Evolutionary conservation across 1,284 basidiomycete genomes (phyloP).

Genomic region (Cryptococcus jaspeensis): DNA sequence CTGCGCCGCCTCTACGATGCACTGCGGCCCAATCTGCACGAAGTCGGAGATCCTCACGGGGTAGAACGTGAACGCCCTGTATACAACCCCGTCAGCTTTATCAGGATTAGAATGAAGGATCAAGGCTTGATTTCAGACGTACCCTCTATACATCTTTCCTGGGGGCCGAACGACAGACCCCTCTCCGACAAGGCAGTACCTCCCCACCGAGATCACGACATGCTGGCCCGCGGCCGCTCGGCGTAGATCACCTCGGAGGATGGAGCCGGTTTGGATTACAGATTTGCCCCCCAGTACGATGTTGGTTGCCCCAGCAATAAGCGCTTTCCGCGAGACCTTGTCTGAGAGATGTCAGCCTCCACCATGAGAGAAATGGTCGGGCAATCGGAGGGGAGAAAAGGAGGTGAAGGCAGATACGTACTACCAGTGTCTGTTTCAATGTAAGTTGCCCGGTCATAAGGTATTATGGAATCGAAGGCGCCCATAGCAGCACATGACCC

Average conservation of each 20-base stretch:
- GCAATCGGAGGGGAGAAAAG: background rate
- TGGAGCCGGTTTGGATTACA: conserved; percentile 69
- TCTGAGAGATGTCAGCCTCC: conserved; percentile 43
- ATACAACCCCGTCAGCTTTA: background rate
- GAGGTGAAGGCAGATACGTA: conserved; percentile 17
- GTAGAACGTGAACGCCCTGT: conserved; percentile 80
- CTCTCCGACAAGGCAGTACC: conserved; percentile 89
- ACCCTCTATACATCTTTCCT: conserved; percentile 63
- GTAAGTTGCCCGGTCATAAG: conserved; percentile 46
- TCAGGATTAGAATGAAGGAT: background rate
- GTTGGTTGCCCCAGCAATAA: conserved; percentile 92
- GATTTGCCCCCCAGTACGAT: conserved; percentile 97
- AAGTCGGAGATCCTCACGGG: conserved; percentile 96
- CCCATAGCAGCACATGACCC: conserved; percentile 35
- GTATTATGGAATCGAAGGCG: conserved; percentile 45
- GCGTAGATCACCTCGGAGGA: conserved; percentile 37
- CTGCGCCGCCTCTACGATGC: conserved; percentile 88
- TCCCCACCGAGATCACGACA: conserved; percentile 86
- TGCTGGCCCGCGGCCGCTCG: conserved; percentile 81
- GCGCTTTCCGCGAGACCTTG: conserved; percentile 88
- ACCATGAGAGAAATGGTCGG: background rate
- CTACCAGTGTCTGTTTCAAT: conserved; percentile 51
- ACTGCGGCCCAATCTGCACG: conserved; percentile 84
- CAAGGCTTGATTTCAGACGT: conserved; percentile 23
- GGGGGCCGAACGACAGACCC: conserved; percentile 73